These are phyloP conservation scores for Alternaria arbusti DNA, from an alignment of 2,329 filamentous ascomycete genomes.

Conservation along the genomic window DNA sequence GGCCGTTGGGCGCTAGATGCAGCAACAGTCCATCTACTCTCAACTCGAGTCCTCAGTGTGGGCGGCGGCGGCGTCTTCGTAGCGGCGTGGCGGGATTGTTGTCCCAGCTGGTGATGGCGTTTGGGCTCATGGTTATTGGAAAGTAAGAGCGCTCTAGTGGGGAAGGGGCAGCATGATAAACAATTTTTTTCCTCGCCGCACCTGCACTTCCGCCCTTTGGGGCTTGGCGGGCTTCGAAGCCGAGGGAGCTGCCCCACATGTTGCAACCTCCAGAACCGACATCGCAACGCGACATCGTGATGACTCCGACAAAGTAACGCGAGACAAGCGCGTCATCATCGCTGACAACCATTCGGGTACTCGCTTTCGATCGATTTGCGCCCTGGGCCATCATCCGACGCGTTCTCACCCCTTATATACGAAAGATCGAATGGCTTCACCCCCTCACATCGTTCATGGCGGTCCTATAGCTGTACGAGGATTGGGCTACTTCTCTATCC, in stretches of 20 bases:
- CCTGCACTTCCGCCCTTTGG: conserved; percentile 8
- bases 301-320: neutral
- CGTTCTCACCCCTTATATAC: neutral
- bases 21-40: conserved; percentile 13
- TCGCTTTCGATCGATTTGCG: neutral
- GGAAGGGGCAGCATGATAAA: conserved; percentile 26
- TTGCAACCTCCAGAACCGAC: neutral
- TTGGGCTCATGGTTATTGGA: conserved; percentile 35
- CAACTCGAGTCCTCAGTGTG: neutral
- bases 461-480: neutral
- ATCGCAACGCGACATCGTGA: neutral
- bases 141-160: conserved; percentile 31
- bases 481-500: too few species aligned
- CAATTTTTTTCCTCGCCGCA: conserved; percentile 28
- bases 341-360: neutral
- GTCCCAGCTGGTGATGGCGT: conserved; percentile 23
- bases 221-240: conserved; percentile 14
- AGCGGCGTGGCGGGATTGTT: conserved; percentile 13
- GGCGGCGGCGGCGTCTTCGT: conserved; percentile 12
- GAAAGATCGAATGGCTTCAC: neutral
- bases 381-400: neutral
- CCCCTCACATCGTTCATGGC: neutral
- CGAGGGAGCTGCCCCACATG: conserved; percentile 8
- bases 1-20: conserved; percentile 19
- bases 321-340: neutral